These are phyloP conservation scores for Trichosporon inkin DNA, from an alignment of 1,284 basidiomycete genomes.

Conservation along the genomic window DNA sequence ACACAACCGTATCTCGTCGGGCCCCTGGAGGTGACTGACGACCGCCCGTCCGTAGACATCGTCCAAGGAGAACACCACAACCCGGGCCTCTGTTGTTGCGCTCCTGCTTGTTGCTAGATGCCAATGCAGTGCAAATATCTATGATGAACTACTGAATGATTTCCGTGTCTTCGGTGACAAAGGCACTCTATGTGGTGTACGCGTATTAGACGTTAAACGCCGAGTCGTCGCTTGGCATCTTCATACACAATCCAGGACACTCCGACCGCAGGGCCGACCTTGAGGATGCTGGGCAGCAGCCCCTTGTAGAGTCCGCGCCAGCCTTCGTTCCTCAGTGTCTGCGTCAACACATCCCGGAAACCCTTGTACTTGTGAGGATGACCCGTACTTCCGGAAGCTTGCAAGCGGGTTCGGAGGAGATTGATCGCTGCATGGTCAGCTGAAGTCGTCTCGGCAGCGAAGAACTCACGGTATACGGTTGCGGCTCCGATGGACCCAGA, in stretches of 20 bases:
- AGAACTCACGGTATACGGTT: conserved; percentile 66
- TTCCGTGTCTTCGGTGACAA: background rate
- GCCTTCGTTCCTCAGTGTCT: conserved; percentile 81
- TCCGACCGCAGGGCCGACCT: conserved; percentile 90
- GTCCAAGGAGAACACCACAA: background rate
- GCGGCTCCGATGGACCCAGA: conserved; percentile 89
- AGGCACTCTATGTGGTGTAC: background rate
- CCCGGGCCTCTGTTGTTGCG: background rate
- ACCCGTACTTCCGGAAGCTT: conserved; percentile 89
- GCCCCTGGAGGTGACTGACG: background rate
- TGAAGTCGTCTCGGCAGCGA: background rate
- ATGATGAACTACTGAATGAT: conserved; percentile 17
- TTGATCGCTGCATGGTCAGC: conserved; percentile 60
- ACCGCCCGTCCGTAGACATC: too few relatives aligned
- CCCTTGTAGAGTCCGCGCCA: conserved; percentile 95
- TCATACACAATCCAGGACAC: conserved; percentile 80
- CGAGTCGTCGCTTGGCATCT: conserved; percentile 44
- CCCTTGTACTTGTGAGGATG: conserved; percentile 86
- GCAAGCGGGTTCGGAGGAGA: conserved; percentile 86
- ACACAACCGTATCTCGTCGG: background rate
- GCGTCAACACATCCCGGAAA: conserved; percentile 74
- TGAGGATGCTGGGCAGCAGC: conserved; percentile 81
- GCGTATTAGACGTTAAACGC: conserved; percentile 23
- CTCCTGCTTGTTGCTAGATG: background rate
- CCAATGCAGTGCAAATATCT: conserved; percentile 20